Percentiles rank a stretch among this genome's conserved stretches.
phyloP scores from a whole-genome alignment of 1,139 yeast species.

The Meyerozyma athensensis region DNA sequence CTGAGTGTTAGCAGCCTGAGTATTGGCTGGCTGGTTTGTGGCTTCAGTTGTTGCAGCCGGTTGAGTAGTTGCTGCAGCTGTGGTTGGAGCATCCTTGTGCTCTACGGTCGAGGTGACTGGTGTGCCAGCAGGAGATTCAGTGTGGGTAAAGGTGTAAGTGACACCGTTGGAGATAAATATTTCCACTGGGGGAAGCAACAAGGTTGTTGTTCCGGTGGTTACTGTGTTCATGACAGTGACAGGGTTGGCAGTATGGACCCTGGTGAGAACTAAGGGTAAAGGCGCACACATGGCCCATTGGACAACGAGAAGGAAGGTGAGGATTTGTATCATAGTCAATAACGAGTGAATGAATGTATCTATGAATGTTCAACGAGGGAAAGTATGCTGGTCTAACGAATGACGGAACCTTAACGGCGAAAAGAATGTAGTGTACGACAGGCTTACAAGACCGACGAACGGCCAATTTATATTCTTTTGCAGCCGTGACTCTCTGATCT shows the following conservation, averaged over 20 bases:
- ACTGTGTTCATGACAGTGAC: slow-evolving; percentile 51
- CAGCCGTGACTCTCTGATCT: background rate
- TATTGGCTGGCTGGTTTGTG: slow-evolving; percentile 6
- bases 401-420: too few species aligned
- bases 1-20: background rate
- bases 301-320: slow-evolving; percentile 17
- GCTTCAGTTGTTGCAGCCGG: background rate
- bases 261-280: slow-evolving; percentile 44
- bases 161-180: slow-evolving; percentile 57
- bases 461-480: background rate
- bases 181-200: slow-evolving; percentile 66
- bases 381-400: too few species aligned
- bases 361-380: too few species aligned
- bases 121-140: slow-evolving; percentile 27
- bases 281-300: slow-evolving; percentile 30
- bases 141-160: slow-evolving; percentile 55
- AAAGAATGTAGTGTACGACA: too few species aligned
- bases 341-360: too few species aligned
- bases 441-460: background rate
- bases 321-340: slow-evolving; percentile 7
- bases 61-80: slow-evolving; percentile 8
- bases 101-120: slow-evolving; percentile 31
- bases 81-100: slow-evolving; percentile 13
- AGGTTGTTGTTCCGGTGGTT: slow-evolving; percentile 56
- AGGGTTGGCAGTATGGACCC: slow-evolving; percentile 58